Conservation (phyloP, 139 green algal genomes). For the Spirogloea muscicola region DNA sequence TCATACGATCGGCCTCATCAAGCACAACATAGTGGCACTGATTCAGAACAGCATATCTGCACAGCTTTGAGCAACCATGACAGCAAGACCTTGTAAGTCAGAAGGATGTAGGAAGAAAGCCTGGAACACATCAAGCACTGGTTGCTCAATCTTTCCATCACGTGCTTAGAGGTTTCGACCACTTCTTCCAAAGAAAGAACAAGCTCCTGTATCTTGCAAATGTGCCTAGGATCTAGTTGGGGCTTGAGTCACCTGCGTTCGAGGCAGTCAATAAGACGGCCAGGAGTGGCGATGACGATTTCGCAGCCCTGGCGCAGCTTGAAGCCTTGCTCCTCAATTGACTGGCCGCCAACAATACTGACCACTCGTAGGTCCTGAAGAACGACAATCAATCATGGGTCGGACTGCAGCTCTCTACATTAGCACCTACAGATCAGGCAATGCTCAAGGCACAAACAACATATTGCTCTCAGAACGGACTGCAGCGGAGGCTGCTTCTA, state of each 20-base stretch:
- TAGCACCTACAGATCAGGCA: no score
- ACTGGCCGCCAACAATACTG: constrained; percentile 89
- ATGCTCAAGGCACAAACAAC: no score
- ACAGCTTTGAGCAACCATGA: background rate
- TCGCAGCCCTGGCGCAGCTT: constrained; percentile 76
- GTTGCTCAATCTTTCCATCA: no score
- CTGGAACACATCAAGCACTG: no score
- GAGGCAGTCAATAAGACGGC: constrained; percentile 91
- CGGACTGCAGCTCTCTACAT: background rate
- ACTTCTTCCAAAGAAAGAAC: no score
- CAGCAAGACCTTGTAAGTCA: background rate
- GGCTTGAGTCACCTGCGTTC: constrained; percentile 56
- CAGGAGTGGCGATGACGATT: constrained; percentile 97
- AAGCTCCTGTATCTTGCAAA: no score
- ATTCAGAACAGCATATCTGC: constrained; percentile 87
- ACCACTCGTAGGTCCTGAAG: constrained; percentile 67
- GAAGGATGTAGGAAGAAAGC: background rate
- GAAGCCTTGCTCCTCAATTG: constrained; percentile 93
- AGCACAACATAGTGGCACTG: constrained; percentile 99
- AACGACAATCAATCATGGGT: no score
- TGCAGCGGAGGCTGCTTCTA: no score
- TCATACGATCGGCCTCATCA: constrained; percentile 95
- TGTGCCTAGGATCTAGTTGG: no score
- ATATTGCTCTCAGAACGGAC: no score
- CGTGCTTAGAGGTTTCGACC: no score